Evolutionary conservation across 2,329 filamentous ascomycete genomes (phyloP).

Genomic region (Colletotrichum incanum): DNA sequence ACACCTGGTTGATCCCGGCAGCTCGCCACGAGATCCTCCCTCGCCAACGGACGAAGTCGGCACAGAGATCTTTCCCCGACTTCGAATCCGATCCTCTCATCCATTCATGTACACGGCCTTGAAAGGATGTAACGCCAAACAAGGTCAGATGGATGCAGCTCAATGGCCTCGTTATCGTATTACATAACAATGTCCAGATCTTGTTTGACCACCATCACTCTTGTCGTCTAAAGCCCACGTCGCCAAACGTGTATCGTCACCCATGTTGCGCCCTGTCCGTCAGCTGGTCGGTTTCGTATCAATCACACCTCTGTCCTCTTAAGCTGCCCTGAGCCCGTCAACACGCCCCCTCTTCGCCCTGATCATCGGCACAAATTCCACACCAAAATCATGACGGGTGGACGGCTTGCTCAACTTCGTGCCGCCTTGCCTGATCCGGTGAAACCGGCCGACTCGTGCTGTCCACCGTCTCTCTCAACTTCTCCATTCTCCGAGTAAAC

Average conservation of each 20-base stretch:
- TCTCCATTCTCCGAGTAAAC: constrained; percentile 24
- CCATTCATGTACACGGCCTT: constrained; percentile 29
- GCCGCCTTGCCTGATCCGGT: constrained; percentile 28
- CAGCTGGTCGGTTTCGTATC: not conserved
- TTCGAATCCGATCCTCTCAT: constrained; percentile 25
- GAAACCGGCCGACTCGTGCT: constrained; percentile 41
- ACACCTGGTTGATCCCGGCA: constrained; percentile 38
- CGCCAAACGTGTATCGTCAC: constrained; percentile 8
- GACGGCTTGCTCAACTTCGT: constrained; percentile 2
- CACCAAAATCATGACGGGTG: not conserved
- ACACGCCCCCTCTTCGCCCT: constrained; percentile 9
- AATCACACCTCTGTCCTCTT: not conserved
- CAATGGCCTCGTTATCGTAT: constrained; percentile 32
- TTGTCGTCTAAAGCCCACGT: constrained; percentile 26
- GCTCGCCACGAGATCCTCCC: constrained; percentile 26
- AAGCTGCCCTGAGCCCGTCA: not conserved
- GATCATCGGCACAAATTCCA: constrained; percentile 18
- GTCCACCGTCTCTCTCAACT: constrained; percentile 6
- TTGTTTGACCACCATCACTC: constrained; percentile 5
- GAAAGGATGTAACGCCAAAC: constrained; percentile 8
- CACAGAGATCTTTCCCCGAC: constrained; percentile 22
- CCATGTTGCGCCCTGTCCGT: constrained; percentile 12
- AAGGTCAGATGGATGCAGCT: not conserved
- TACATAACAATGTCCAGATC: constrained; percentile 13
- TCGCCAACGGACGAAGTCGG: constrained; percentile 21